Evolutionary conservation across 2,329 filamentous ascomycete genomes (phyloP).

Genomic region (Pestalotiopsis sp.): DNA sequence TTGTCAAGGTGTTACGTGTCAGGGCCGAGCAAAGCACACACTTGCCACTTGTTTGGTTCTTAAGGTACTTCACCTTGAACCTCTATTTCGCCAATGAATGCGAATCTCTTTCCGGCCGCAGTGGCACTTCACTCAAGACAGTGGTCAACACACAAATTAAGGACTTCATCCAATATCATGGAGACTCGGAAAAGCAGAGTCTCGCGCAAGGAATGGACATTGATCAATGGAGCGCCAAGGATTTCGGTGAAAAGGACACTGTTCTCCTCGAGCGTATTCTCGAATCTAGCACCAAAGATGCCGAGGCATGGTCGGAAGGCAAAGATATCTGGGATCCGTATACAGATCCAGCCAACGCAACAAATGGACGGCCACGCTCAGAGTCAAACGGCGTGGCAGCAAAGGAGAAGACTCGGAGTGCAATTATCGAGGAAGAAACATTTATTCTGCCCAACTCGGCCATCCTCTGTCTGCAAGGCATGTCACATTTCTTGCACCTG

Average conservation of each 20-base stretch:
- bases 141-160: slow-evolving; percentile 82
- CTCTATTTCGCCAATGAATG: slow-evolving; percentile 85
- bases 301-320: slow-evolving; percentile 65
- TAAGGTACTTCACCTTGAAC: slow-evolving; percentile 83
- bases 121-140: slow-evolving; percentile 74
- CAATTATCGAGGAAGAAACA: slow-evolving; percentile 79
- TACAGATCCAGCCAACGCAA: slow-evolving; percentile 37
- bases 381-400: slow-evolving; percentile 48
- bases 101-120: slow-evolving; percentile 79
- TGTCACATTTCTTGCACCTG: slow-evolving; percentile 82
- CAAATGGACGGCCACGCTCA: slow-evolving; percentile 34
- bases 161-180: slow-evolving; percentile 74
- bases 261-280: slow-evolving; percentile 66
- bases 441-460: slow-evolving; percentile 88
- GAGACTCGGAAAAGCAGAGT: slow-evolving; percentile 72
- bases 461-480: slow-evolving; percentile 76
- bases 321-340: slow-evolving; percentile 60
- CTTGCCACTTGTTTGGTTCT: slow-evolving; percentile 69
- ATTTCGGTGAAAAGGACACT: slow-evolving; percentile 68
- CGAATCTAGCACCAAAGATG: slow-evolving; percentile 71
- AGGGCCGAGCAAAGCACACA: slow-evolving; percentile 73
- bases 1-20: slow-evolving; percentile 75
- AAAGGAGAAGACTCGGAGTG: slow-evolving; percentile 70
- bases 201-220: slow-evolving; percentile 78
- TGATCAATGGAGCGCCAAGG: slow-evolving; percentile 78